Evolutionary conservation across 441 rosid genomes (phyloP).

Genomic region (Macaranga tanarius): DNA sequence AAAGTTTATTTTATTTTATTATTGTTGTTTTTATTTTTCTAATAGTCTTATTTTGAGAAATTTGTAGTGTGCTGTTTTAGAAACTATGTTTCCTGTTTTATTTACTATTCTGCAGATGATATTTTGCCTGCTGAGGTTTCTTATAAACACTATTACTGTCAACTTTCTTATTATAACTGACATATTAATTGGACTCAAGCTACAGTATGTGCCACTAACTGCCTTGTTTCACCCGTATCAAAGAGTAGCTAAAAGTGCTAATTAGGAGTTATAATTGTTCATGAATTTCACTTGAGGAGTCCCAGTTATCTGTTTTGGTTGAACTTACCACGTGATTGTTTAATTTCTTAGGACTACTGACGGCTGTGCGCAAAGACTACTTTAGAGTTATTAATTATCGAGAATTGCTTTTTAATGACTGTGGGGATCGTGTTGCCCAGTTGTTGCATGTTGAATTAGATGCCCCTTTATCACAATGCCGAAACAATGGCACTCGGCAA

Average conservation of each 20-base stretch:
- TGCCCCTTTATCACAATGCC: constrained; percentile 48
- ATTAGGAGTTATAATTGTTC: too few species aligned
- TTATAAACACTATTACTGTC: background rate
- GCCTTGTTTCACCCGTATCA: background rate
- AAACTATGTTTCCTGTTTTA: background rate
- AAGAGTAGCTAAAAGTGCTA: too few species aligned
- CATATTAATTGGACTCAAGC: background rate
- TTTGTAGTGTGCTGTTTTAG: background rate
- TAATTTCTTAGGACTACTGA: constrained; percentile 54
- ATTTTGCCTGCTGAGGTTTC: background rate
- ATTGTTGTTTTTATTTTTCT: background rate
- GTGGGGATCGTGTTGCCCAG: constrained; percentile 85
- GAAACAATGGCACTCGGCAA: constrained; percentile 48
- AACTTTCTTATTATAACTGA: background rate
- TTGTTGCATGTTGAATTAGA: constrained; percentile 72
- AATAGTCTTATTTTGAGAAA: background rate
- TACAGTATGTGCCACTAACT: background rate
- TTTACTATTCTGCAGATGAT: background rate
- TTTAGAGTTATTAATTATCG: constrained; percentile 64
- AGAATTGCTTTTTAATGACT: constrained; percentile 72
- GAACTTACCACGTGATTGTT: constrained; percentile 12
- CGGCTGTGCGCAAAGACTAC: constrained; percentile 72
- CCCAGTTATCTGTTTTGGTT: background rate
- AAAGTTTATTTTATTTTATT: background rate
- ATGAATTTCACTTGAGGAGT: too few species aligned